Base-by-base conservation (phyloP, 305 asterid species). In the Nicotiana rustica region DNA sequence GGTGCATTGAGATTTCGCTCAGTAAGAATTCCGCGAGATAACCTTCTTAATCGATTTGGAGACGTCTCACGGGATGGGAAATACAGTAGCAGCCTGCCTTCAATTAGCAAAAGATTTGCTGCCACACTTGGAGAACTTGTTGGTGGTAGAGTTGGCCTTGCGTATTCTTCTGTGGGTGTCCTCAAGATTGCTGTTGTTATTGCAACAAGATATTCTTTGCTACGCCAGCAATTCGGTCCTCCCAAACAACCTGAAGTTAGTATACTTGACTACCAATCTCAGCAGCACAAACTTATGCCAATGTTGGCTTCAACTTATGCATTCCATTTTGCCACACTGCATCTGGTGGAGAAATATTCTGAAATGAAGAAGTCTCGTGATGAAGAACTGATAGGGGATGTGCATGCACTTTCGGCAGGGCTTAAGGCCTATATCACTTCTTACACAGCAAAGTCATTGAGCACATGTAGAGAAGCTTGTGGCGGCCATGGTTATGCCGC, bases 401-500 rank as follows among this genome's bases (percentile, higher is more conserved):
- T 93, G 15, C 99, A 94, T 78, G 89, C 97, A 15, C 98, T 96
- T 65, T 96, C 99, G 4, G 98, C 99, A 0, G 99, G 99, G 25
- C 92, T 96, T 6, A 96, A 96, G 90, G 91, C 99, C n/a, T 96
- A 96, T 82, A 87, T 96, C 78, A 96, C 99, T 83, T 89, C 97
- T 82, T 96, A 87, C 83, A 94, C 98, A 19, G 94, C 93, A 12
- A 93, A 91, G 83, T 91, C 99, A 18, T 84, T 96, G 89, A 96
- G 97, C 87, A 88, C 86, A 57, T 96, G 99, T 85, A 89, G 98
- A 88, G 99, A 96, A 89, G 89, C 99, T 81, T 94, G 98, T 88
- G 99, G 99, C 52, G 99, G 99, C 66, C 99, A 96, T 86, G 99
- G 99, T 79, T 96, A 96, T 88, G 99, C 99, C 25, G 98, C 99